These are phyloP conservation scores for Lolium multiflorum DNA, from an alignment of 176 grass and related monocot genomes.

Conservation along the genomic window DNA sequence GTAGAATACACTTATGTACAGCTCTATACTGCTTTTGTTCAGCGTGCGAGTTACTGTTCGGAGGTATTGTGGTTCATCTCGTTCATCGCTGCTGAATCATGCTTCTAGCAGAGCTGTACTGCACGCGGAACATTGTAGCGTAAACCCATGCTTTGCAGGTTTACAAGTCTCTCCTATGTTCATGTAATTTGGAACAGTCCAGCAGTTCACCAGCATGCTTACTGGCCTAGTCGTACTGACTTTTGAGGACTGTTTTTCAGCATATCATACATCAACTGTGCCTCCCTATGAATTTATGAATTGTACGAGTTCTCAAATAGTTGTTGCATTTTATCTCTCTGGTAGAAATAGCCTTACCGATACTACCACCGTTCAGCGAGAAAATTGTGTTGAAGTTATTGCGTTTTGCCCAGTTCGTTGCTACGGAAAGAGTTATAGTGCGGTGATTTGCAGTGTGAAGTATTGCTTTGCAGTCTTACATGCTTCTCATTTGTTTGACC, in stretches of 20 bases:
- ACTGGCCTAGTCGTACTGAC: neutral
- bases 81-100: conserved; percentile 11
- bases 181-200: neutral
- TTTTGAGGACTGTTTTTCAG: neutral
- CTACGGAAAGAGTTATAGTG: neutral
- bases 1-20: neutral
- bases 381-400: neutral
- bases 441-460: no score
- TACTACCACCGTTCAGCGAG: neutral
- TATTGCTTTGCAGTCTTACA: conserved; percentile 6
- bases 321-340: neutral
- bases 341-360: neutral
- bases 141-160: neutral
- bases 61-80: neutral
- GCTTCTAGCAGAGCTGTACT: conserved; percentile 10
- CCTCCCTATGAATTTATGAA: neutral
- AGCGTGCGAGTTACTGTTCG: neutral
- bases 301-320: neutral
- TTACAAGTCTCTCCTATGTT: neutral
- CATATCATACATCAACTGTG: neutral
- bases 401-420: neutral
- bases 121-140: neutral
- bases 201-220: neutral
- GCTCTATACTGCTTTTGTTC: neutral
- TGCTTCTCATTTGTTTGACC: neutral